phyloP scores from a whole-genome alignment of 2,329 filamentous ascomycete genomes.

The Colletotrichum spaethianum region DNA sequence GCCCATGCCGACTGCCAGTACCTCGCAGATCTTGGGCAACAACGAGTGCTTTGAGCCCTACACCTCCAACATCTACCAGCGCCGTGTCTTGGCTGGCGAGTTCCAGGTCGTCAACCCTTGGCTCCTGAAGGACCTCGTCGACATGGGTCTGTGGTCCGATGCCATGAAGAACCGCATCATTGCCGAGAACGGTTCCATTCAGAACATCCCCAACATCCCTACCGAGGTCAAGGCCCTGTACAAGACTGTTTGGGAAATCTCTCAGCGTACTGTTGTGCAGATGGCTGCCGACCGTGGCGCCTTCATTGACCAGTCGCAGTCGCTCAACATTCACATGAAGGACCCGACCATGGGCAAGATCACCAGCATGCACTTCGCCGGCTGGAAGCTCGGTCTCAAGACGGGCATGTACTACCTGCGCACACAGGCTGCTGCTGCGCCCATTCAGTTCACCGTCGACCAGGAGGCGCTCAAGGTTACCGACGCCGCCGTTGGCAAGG shows the following conservation, averaged over 20 bases:
- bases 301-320: slow-evolving; percentile 99
- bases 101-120: slow-evolving; percentile 99
- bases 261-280: slow-evolving; percentile 93
- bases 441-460: slow-evolving; percentile 99
- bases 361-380: slow-evolving; percentile 98
- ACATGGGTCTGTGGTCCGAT: slow-evolving; percentile 98
- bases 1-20: slow-evolving; percentile 98
- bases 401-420: slow-evolving; percentile 99
- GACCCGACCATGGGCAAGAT: slow-evolving; percentile 99
- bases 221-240: slow-evolving; percentile 96
- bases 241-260: slow-evolving; percentile 99
- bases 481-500: slow-evolving; percentile 81
- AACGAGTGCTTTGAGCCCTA: slow-evolving; percentile 99
- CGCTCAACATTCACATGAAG: slow-evolving; percentile 99
- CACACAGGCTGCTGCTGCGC: slow-evolving; percentile 95
- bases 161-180: slow-evolving; percentile 99
- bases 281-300: slow-evolving; percentile 99
- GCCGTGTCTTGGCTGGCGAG: slow-evolving; percentile 96
- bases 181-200: slow-evolving; percentile 93
- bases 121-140: slow-evolving; percentile 97
- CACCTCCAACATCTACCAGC: slow-evolving; percentile 99
- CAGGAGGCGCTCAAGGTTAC: slow-evolving; percentile 92
- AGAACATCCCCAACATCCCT: slow-evolving; percentile 97
- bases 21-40: slow-evolving; percentile 97
- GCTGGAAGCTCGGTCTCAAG: slow-evolving; percentile 99